A percentile compares a stretch with the other conserved stretches of the same genome.
Conservation (phyloP, 331 rosid genomes). For the Ulmus americana region DNA sequence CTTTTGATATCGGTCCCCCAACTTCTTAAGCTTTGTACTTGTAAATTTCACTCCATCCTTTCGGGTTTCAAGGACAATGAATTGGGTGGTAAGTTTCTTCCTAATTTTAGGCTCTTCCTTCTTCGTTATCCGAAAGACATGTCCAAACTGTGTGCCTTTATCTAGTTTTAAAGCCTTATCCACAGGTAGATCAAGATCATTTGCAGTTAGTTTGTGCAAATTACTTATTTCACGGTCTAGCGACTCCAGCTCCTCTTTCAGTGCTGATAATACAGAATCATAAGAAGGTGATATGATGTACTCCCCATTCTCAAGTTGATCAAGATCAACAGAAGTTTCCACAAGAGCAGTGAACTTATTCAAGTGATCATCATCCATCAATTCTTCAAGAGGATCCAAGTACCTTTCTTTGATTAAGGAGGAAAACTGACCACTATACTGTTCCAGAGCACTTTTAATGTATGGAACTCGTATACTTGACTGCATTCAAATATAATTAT, state of each 20-base stretch:
- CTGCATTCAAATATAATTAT: conserved; percentile 46
- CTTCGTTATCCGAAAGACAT: conserved; percentile 91
- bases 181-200: conserved; percentile 76
- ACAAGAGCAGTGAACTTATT: conserved; percentile 73
- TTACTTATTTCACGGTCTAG: conserved; percentile 64
- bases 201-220: conserved; percentile 68
- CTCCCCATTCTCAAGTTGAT: conserved; percentile 90
- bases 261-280: conserved; percentile 54
- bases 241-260: conserved; percentile 63
- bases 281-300: conserved; percentile 84
- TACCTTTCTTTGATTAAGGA: conserved; percentile 57
- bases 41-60: conserved; percentile 98
- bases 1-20: conserved; percentile 78
- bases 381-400: conserved; percentile 51
- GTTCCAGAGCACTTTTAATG: conserved; percentile 60
- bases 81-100: conserved; percentile 83
- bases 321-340: conserved; percentile 86
- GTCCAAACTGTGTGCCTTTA: conserved; percentile 89
- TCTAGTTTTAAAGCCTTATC: conserved; percentile 86
- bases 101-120: conserved; percentile 96
- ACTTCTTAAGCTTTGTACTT: conserved; percentile 70
- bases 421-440: conserved; percentile 69
- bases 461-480: conserved; percentile 77
- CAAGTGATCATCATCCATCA: conserved; percentile 69
- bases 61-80: conserved; percentile 86